A percentile compares a stretch with the other conserved stretches of the same genome.
These are phyloP conservation scores for Malassezia nana DNA, from an alignment of 1,284 basidiomycete genomes.

Conservation along the genomic window DNA sequence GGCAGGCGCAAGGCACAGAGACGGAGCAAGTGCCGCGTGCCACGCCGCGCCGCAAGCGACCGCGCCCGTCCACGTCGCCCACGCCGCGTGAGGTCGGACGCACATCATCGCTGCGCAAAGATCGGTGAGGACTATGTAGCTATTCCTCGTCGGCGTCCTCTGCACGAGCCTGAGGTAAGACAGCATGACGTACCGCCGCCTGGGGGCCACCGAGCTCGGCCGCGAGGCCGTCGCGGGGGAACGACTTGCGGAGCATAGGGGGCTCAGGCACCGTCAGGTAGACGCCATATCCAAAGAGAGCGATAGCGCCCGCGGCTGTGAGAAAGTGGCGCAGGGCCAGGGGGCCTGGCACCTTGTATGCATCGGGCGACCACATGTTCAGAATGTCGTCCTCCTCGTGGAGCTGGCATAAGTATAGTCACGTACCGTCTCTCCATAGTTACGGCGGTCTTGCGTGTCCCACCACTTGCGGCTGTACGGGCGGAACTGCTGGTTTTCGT, in stretches of 20 bases:
- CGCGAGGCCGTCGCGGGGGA: slow-evolving; percentile 42
- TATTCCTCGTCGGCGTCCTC: slow-evolving; percentile 12
- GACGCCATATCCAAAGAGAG: slow-evolving; percentile 26
- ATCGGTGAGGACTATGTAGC: neutral
- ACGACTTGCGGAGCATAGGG: slow-evolving; percentile 40
- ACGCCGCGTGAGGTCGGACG: neutral
- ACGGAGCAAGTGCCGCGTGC: neutral
- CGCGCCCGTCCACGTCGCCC: neutral
- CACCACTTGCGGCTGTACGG: slow-evolving; percentile 42
- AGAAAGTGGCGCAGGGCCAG: slow-evolving; percentile 37
- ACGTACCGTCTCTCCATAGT: slow-evolving; percentile 45
- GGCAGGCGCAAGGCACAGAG: slow-evolving; percentile 23
- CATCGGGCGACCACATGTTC: slow-evolving; percentile 46
- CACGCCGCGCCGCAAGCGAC: neutral
- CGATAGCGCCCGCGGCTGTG: slow-evolving; percentile 27
- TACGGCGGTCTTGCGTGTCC: slow-evolving; percentile 45
- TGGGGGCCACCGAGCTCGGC: slow-evolving; percentile 30
- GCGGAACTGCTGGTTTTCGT: slow-evolving; percentile 32
- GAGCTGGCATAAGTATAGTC: slow-evolving; percentile 19
- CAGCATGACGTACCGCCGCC: slow-evolving; percentile 5
- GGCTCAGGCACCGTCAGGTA: slow-evolving; percentile 33
- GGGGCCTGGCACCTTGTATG: slow-evolving; percentile 29
- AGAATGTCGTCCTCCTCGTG: slow-evolving; percentile 47
- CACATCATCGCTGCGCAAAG: neutral
- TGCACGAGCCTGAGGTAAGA: slow-evolving; percentile 2